phyloP scores from a whole-genome alignment of 495 filamentous ascomycete genomes.

The Penicillium antarcticum region DNA sequence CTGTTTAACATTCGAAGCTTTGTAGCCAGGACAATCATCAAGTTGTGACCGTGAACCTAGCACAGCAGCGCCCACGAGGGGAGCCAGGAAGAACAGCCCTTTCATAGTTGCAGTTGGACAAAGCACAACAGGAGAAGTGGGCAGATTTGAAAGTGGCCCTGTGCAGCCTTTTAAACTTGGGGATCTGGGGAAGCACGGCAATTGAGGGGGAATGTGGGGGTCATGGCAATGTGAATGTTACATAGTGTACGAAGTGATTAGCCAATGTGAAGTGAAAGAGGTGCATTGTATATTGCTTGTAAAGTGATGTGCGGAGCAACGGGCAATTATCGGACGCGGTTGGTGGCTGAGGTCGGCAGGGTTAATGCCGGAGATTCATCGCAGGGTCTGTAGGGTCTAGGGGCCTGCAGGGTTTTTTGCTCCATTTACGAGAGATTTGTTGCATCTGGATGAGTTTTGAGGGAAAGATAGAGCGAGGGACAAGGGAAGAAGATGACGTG shows the following conservation, averaged over 20 bases:
- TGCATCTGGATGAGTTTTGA: not conserved
- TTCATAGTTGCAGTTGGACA: slow-evolving; percentile 21
- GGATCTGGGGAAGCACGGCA: not conserved
- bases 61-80: slow-evolving; percentile 33
- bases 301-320: slow-evolving; percentile 3
- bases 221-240: not conserved
- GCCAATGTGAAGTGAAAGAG: not conserved
- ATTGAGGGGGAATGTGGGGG: not conserved
- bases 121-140: slow-evolving; percentile 3
- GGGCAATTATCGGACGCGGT: slow-evolving; percentile 14
- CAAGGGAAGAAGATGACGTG: too few species aligned
- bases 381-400: too few species aligned
- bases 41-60: slow-evolving; percentile 16
- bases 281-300: not conserved
- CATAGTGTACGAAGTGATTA: too few species aligned
- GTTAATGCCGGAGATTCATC: not conserved
- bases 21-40: slow-evolving; percentile 66
- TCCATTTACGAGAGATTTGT: not conserved
- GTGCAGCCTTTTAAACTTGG: not conserved
- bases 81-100: slow-evolving; percentile 26
- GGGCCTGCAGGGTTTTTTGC: not conserved
- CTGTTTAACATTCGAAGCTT: slow-evolving; percentile 59
- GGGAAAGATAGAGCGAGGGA: not conserved
- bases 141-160: slow-evolving; percentile 2
- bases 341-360: slow-evolving; percentile 14